Percentiles rank a stretch among this genome's conserved stretches.
Conservation (phyloP, 2,329 filamentous ascomycete species). For the Ophiostoma novo-ulmi region DNA sequence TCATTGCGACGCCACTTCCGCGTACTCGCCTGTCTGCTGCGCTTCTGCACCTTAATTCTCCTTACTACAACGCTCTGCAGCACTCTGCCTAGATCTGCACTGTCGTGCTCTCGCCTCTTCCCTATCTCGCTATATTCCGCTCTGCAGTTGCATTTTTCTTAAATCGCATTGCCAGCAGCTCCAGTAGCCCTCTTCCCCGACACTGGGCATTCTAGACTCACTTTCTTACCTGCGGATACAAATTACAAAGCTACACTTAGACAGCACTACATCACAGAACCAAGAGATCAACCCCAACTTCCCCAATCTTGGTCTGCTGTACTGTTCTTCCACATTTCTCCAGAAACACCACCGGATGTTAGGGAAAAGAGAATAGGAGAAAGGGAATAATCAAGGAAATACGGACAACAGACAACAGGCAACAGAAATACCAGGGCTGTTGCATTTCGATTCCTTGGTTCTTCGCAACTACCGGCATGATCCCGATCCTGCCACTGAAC, state of each 20-base stretch:
- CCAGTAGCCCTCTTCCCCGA: background rate
- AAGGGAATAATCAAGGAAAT: background rate
- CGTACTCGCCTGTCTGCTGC: constrained; percentile 11
- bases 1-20: constrained; percentile 12
- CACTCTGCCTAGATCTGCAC: background rate
- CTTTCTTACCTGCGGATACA: background rate
- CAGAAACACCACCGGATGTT: background rate
- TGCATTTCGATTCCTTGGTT: background rate
- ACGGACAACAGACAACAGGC: background rate
- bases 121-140: background rate
- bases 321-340: constrained; percentile 6
- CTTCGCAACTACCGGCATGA: constrained; percentile 11
- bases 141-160: background rate
- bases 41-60: background rate
- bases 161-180: background rate
- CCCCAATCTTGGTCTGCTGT: background rate
- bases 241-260: background rate
- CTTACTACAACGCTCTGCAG: background rate
- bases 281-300: constrained; percentile 11
- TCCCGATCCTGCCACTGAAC: background rate
- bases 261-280: background rate
- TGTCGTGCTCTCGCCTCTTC: background rate
- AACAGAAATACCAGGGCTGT: background rate
- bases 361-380: constrained; percentile 7
- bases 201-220: background rate